Base-by-base conservation (phyloP, 78 protist genomes). In the Dictyostelium intermedium region DNA sequence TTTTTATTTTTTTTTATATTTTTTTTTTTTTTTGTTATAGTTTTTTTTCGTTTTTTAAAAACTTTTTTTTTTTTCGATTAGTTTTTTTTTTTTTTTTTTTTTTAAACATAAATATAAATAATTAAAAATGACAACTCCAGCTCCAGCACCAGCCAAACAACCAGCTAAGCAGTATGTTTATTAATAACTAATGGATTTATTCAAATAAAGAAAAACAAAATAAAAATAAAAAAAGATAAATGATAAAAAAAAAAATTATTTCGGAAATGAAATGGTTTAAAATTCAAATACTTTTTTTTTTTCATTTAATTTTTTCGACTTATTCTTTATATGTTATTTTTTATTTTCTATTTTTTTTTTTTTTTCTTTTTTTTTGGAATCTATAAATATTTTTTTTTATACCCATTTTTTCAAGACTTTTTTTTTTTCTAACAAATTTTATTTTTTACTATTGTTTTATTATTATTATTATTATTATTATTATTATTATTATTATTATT, bases 91-190 rank as follows among this genome's bases (percentile, higher is more conserved):
- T 72, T 34, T 72, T 72, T 11, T 72, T 27, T 72, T 34, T 34
- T 34, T 0, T 34, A 1, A 18, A 13, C 16, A 32, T 20, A 74
- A 20, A 73, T 14, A 25, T 35, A 35, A 32, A 73, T 73, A 73
- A 37, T 74, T 34, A 74, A 56, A 77, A 77, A 35, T 41, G 60
- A n/a, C 50, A n/a, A 78, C 50, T 10, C 83, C 27, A 78, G 66
- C 83, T 7, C 83, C 53, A 78, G 83, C 60, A 39, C 39, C 34
- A 27, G 32, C 74, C 0, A 41, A 35, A 6, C 66, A 56, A 41
- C 50, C 83, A 78, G 41, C 83, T 11, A 50, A 43, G 7, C 43
- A 78, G 83, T 78, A 78, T 34, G 83, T 78, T 32, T 63, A 60
- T 60, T 39, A 39, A 39, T 47, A 11, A 47, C 0, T 0, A 47